These are phyloP conservation scores for Chlamydomonas sp. DNA, from an alignment of 139 green algal species.

Conservation along the genomic window DNA sequence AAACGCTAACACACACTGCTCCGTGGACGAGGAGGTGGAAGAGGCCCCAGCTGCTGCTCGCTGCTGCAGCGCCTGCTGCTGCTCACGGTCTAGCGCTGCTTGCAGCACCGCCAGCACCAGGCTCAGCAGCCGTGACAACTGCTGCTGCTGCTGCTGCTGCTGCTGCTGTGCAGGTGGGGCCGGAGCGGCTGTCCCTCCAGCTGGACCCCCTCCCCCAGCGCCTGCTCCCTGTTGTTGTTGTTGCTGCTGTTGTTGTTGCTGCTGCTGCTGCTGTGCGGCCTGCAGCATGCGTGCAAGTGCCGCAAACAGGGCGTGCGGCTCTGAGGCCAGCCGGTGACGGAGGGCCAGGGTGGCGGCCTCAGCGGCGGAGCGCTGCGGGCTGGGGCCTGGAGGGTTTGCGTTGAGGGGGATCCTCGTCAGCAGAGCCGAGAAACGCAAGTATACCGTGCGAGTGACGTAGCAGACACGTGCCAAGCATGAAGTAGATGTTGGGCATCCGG, in stretches of 20 bases:
- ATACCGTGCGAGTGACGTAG: too few relatives aligned
- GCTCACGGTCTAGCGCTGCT: neutral
- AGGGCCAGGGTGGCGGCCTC: neutral
- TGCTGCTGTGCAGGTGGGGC: neutral
- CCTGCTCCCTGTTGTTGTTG: too few relatives aligned
- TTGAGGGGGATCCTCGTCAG: too few relatives aligned
- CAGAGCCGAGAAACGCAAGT: too few relatives aligned
- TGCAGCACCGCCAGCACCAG: conserved; percentile 37
- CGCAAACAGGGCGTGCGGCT: conserved; percentile 5
- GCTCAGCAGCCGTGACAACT: conserved; percentile 35
- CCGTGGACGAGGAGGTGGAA: neutral
- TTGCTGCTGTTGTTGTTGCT: neutral
- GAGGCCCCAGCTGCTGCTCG: neutral
- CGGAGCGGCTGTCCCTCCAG: neutral
- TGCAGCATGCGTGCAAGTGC: conserved; percentile 7
- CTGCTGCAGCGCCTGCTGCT: neutral
- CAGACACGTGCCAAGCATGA: too few relatives aligned
- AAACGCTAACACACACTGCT: conserved; percentile 33
- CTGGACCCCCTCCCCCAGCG: neutral
- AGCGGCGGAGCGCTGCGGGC: neutral
- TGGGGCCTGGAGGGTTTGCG: neutral
- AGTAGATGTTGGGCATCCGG: too few relatives aligned
- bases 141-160: neutral
- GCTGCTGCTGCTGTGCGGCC: neutral
- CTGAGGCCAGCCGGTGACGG: neutral